Evolutionary conservation across 129 eudicot genomes (phyloP).

Genomic region (Centaurea solstitialis): DNA sequence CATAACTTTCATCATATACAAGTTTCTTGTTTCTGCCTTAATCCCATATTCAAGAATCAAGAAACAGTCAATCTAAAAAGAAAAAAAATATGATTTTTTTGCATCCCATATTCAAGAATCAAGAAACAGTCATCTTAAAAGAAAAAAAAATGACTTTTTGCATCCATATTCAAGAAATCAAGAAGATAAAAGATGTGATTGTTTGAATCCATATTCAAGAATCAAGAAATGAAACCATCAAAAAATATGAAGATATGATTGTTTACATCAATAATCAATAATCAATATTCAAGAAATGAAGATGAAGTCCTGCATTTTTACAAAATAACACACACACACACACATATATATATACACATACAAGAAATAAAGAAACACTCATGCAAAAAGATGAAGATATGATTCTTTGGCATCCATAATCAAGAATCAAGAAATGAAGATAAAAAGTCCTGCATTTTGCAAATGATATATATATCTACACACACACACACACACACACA

Average conservation of each 20-base stretch:
- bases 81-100: neutral
- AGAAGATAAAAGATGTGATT: neutral
- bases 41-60: neutral
- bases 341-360: no score
- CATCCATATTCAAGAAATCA: neutral
- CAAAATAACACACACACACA: no score
- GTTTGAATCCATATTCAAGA: neutral
- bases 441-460: conserved; percentile 1
- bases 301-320: neutral
- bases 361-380: neutral
- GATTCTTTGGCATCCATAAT: neutral
- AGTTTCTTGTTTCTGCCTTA: no score
- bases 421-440: conserved; percentile 6
- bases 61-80: neutral
- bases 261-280: neutral
- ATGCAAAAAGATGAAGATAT: neutral
- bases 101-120: conserved; percentile 2
- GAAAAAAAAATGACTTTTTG: neutral
- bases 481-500: no score
- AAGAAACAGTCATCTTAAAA: neutral
- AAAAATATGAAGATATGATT: neutral
- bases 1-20: neutral
- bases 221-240: neutral
- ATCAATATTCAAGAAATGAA: neutral
- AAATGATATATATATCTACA: no score